These are phyloP conservation scores for Pezizomycotina sp. DNA, from an alignment of 2,329 filamentous ascomycete genomes.

Conservation along the genomic window DNA sequence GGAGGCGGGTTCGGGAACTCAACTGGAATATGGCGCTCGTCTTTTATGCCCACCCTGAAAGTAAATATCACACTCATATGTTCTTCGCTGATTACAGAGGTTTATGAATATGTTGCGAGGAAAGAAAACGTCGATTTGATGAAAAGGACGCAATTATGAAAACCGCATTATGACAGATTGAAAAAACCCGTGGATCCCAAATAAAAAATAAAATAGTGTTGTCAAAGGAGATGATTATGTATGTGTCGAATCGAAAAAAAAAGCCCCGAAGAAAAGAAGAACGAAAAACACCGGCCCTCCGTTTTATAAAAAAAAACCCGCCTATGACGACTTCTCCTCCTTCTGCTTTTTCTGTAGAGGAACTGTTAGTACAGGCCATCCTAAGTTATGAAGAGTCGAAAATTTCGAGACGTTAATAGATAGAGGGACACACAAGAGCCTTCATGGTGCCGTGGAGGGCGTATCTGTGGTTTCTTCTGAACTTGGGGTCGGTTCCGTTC, in stretches of 20 bases:
- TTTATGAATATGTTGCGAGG: neutral
- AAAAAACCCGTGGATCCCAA: slow-evolving; percentile 1
- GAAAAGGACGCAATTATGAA: slow-evolving; percentile 5
- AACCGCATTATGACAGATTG: neutral
- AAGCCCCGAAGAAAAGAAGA: slow-evolving; percentile 9
- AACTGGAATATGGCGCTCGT: too few species aligned
- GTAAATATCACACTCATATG: too few species aligned
- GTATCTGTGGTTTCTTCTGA: slow-evolving; percentile 96
- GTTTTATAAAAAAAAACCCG: slow-evolving; percentile 6
- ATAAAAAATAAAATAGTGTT: neutral
- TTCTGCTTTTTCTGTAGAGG: slow-evolving; percentile 46
- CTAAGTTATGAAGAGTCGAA: slow-evolving; percentile 1
- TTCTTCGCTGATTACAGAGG: slow-evolving; percentile 8
- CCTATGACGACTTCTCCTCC: slow-evolving; percentile 76
- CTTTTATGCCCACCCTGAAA: too few species aligned
- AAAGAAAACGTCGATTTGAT: slow-evolving; percentile 2
- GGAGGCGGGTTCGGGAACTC: slow-evolving; percentile 11
- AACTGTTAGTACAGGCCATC: slow-evolving; percentile 27
- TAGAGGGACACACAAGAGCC: slow-evolving; percentile 57
- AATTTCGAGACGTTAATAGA: neutral
- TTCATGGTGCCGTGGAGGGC: slow-evolving; percentile 97
- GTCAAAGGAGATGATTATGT: neutral
- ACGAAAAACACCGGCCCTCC: slow-evolving; percentile 11
- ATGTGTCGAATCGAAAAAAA: slow-evolving; percentile 3
- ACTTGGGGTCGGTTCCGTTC: slow-evolving; percentile 98